Evolutionary conservation across 805 yeast genomes (phyloP).

Genomic region (Kodamaea lidongshanica): DNA sequence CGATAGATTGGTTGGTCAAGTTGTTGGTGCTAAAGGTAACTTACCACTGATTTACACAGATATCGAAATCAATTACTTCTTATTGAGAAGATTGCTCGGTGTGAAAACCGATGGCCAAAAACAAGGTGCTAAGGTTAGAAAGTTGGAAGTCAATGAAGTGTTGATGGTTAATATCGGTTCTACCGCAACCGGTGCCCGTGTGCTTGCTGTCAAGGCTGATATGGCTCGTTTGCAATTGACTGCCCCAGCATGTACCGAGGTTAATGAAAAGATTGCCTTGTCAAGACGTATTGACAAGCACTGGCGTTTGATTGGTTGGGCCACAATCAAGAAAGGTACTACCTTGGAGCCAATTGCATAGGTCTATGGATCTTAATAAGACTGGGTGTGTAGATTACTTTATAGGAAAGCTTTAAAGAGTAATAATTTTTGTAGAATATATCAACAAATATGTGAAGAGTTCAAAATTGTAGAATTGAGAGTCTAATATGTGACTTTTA

Average conservation of each 20-base stretch:
- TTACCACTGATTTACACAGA: slow-evolving; percentile 95
- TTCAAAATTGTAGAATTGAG: too few relatives aligned
- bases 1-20: slow-evolving; percentile 98
- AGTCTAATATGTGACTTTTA: too few relatives aligned
- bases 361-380: too few relatives aligned
- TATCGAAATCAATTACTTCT: slow-evolving; percentile 94
- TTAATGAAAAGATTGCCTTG: slow-evolving; percentile 95
- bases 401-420: too few relatives aligned
- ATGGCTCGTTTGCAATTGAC: slow-evolving; percentile 97
- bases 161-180: slow-evolving; percentile 99
- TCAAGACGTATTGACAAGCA: slow-evolving; percentile 99
- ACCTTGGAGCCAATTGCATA: slow-evolving; percentile 71
- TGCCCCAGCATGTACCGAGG: slow-evolving; percentile 97
- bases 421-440: too few relatives aligned
- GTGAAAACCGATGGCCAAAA: slow-evolving; percentile 97
- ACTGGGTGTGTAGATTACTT: too few relatives aligned
- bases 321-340: slow-evolving; percentile 91
- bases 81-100: slow-evolving; percentile 93
- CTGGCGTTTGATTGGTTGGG: slow-evolving; percentile 99
- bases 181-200: slow-evolving; percentile 99
- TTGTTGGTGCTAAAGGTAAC: slow-evolving; percentile 94
- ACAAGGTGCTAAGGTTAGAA: slow-evolving; percentile 89
- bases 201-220: slow-evolving; percentile 95
- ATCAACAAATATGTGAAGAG: too few relatives aligned
- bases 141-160: slow-evolving; percentile 89